Evolutionary conservation across 2,329 filamentous ascomycete genomes (phyloP).

Genomic region (Metarhizium guizhouense): DNA sequence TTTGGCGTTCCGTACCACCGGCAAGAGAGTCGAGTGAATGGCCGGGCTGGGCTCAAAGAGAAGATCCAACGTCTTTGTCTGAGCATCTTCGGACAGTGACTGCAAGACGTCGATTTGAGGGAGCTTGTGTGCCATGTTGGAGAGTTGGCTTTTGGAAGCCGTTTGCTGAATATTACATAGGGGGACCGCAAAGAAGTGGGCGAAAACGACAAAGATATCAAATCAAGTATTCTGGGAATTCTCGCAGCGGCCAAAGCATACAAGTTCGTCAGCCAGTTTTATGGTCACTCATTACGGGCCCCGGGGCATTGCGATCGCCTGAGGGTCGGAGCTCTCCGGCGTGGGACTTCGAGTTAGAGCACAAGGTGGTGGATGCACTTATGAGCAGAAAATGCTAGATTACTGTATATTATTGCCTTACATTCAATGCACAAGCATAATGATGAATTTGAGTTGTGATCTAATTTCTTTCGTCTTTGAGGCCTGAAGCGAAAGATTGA

Average conservation of each 20-base stretch:
- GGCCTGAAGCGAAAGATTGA: no score
- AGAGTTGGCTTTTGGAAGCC: not conserved
- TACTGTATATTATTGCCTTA: not conserved
- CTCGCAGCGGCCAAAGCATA: no score
- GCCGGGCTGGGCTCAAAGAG: slow-evolving; percentile 77
- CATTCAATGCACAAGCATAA: not conserved
- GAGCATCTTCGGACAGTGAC: slow-evolving; percentile 42
- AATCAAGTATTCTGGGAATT: no score
- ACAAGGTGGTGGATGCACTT: not conserved
- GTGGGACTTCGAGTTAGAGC: slow-evolving; percentile 1
- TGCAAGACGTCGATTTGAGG: slow-evolving; percentile 50
- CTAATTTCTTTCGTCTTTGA: no score
- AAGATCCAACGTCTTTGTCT: slow-evolving; percentile 57
- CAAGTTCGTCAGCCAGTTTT: not conserved
- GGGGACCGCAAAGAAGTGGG: not conserved
- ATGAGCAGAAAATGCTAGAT: not conserved
- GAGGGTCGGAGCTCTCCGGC: slow-evolving; percentile 15
- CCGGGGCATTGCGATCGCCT: slow-evolving; percentile 15
- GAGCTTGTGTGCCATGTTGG: slow-evolving; percentile 26
- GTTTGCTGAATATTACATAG: not conserved
- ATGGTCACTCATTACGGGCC: not conserved
- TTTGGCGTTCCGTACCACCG: slow-evolving; percentile 45
- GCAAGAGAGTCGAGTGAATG: slow-evolving; percentile 63
- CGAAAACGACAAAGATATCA: no score
- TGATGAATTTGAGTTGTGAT: not conserved